Evolutionary conservation across 169 alveolate genomes (phyloP).

Genomic region (Plasmodium falciparum): DNA sequence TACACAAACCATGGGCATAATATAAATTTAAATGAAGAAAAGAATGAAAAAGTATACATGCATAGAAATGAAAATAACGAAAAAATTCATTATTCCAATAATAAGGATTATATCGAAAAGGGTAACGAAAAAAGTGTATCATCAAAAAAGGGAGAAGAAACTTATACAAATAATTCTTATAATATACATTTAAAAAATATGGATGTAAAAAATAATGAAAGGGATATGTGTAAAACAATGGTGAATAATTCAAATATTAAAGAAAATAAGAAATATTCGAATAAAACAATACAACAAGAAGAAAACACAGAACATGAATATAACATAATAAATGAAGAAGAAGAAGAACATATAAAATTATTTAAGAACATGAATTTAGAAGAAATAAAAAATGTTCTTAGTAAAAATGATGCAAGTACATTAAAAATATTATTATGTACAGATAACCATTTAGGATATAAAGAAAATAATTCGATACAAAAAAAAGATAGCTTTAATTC

Average conservation of each 20-base stretch:
- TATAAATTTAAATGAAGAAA: too few species aligned
- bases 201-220: too few species aligned
- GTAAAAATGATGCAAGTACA: conserved; percentile 73
- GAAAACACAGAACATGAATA: conserved; percentile 5
- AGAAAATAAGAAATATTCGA: background rate
- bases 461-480: conserved; percentile 91
- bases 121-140: too few species aligned
- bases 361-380: background rate
- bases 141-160: too few species aligned
- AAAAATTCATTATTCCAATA: too few species aligned
- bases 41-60: too few species aligned
- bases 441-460: conserved; percentile 96
- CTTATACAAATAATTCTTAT: too few species aligned
- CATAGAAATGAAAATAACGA: too few species aligned
- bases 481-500: conserved; percentile 94
- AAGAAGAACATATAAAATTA: background rate
- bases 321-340: conserved; percentile 11
- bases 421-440: conserved; percentile 93
- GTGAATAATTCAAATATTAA: background rate
- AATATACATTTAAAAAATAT: too few species aligned
- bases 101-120: too few species aligned
- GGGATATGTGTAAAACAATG: background rate
- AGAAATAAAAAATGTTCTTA: conserved; percentile 3
- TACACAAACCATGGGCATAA: too few species aligned
- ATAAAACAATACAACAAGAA: background rate